These are phyloP conservation scores for Xylaria bambusicola DNA, from an alignment of 495 filamentous ascomycete genomes.

Conservation along the genomic window DNA sequence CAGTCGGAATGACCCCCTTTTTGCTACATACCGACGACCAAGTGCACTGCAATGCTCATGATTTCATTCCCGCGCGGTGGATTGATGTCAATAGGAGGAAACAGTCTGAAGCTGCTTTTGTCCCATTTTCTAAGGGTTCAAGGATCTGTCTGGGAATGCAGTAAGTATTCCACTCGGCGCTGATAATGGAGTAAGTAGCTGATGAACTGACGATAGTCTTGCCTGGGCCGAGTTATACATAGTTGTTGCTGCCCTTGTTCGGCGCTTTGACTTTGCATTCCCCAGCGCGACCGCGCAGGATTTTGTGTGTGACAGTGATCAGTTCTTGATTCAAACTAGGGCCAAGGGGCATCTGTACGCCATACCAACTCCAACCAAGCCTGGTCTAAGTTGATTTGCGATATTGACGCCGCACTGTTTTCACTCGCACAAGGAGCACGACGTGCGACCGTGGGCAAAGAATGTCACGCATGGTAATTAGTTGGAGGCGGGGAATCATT, in stretches of 20 bases:
- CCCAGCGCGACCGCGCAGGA: not conserved
- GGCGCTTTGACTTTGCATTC: not conserved
- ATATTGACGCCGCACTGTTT: too few species aligned
- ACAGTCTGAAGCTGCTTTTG: conserved; percentile 8
- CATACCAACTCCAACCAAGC: not conserved
- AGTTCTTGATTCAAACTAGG: not conserved
- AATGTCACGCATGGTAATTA: too few species aligned
- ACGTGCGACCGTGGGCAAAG: too few species aligned
- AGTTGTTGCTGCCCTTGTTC: not conserved
- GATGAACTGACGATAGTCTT: not conserved
- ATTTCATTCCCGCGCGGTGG: conserved; percentile 25
- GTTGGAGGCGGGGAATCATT: too few species aligned
- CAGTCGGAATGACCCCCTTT: conserved; percentile 33
- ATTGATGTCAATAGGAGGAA: conserved; percentile 17
- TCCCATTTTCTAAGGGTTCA: conserved; percentile 30
- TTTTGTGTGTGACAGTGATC: not conserved
- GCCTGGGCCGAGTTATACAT: not conserved
- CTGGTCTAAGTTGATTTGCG: too few species aligned
- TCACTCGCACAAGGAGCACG: too few species aligned
- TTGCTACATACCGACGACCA: conserved; percentile 30
- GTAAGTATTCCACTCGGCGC: conserved; percentile 16
- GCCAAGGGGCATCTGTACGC: not conserved
- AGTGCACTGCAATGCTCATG: conserved; percentile 17
- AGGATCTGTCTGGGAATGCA: conserved; percentile 35
- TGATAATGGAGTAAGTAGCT: not conserved